phyloP scores from a whole-genome alignment of 2,329 filamentous ascomycete species.

The Xylaria arbuscula region DNA sequence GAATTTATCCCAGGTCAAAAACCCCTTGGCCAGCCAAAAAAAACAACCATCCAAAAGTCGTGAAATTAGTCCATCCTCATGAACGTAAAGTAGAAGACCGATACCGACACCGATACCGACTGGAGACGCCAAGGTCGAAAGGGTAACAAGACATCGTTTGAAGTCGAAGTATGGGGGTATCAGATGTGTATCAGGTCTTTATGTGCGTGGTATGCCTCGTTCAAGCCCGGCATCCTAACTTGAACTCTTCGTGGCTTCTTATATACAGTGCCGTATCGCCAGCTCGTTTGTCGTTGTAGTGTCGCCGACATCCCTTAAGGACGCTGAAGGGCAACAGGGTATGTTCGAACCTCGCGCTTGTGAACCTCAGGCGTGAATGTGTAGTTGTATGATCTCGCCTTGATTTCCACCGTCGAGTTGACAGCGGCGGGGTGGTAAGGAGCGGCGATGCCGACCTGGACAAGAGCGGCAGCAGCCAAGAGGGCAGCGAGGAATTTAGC shows the following conservation, averaged over 20 bases:
- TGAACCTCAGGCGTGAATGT: constrained; percentile 30
- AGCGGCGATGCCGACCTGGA: constrained; percentile 45
- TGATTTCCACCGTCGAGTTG: constrained; percentile 28
- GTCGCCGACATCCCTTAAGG: constrained; percentile 36
- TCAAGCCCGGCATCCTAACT: background rate
- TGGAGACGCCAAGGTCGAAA: constrained; percentile 7
- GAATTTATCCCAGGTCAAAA: constrained; percentile 37
- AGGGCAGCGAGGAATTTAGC: constrained; percentile 48
- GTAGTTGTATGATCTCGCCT: constrained; percentile 34
- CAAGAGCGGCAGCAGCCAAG: constrained; percentile 45
- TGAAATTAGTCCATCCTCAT: constrained; percentile 41
- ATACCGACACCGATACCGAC: constrained; percentile 7
- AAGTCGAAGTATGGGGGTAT: background rate
- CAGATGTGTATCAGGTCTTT: background rate
- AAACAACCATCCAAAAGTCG: constrained; percentile 23
- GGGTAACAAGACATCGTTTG: constrained; percentile 8
- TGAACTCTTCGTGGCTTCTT: constrained; percentile 8
- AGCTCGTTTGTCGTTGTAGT: background rate
- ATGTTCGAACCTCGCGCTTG: constrained; percentile 43
- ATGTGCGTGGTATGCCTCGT: background rate
- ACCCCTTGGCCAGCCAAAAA: constrained; percentile 27
- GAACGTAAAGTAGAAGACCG: constrained; percentile 36
- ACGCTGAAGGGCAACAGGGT: constrained; percentile 43
- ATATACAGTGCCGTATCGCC: constrained; percentile 26
- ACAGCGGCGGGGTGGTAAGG: constrained; percentile 37